Percentiles rank a stretch among this genome's conserved stretches.
phyloP scores from a whole-genome alignment of 495 filamentous ascomycete genomes.

The Ramalina peruviana region DNA sequence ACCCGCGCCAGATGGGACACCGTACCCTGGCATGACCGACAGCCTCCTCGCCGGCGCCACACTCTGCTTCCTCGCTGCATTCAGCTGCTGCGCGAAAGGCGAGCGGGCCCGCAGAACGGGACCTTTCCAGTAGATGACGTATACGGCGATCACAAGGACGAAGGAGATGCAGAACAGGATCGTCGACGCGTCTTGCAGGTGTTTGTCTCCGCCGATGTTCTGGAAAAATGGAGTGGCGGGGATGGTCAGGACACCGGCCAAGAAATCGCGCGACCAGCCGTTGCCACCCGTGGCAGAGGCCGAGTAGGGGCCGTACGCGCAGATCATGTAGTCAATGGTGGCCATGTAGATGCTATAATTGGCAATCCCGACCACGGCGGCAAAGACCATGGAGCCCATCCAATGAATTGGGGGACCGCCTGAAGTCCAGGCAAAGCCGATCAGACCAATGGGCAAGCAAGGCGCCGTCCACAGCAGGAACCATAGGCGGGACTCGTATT shows the following conservation, averaged over 20 bases:
- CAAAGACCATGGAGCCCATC: conserved; percentile 51
- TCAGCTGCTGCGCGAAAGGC: conserved; percentile 60
- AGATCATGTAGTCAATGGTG: conserved; percentile 64
- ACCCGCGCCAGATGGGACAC: too few species aligned
- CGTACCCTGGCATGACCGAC: too few species aligned
- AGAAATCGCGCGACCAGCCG: conserved; percentile 64
- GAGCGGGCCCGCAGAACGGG: conserved; percentile 52
- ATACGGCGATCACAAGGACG: conserved; percentile 57
- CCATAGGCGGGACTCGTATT: conserved; percentile 49
- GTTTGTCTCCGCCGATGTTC: conserved; percentile 47
- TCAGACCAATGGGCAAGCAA: conserved; percentile 43
- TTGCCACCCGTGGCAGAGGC: conserved; percentile 62
- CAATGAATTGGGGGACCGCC: conserved; percentile 44
- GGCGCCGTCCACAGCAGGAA: conserved; percentile 44
- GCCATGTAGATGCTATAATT: conserved; percentile 64
- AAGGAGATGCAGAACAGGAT: conserved; percentile 59
- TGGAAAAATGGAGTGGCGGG: conserved; percentile 48
- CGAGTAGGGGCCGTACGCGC: conserved; percentile 56
- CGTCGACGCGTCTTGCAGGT: conserved; percentile 54
- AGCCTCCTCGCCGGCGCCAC: too few species aligned
- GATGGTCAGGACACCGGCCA: conserved; percentile 66
- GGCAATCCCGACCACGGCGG: conserved; percentile 51
- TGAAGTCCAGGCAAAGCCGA: conserved; percentile 51
- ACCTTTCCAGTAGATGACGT: conserved; percentile 66
- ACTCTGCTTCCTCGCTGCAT: conserved; percentile 33